Evolutionary conservation across 2,329 filamentous ascomycete genomes (phyloP).

Genomic region (Epichloe bromicola): DNA sequence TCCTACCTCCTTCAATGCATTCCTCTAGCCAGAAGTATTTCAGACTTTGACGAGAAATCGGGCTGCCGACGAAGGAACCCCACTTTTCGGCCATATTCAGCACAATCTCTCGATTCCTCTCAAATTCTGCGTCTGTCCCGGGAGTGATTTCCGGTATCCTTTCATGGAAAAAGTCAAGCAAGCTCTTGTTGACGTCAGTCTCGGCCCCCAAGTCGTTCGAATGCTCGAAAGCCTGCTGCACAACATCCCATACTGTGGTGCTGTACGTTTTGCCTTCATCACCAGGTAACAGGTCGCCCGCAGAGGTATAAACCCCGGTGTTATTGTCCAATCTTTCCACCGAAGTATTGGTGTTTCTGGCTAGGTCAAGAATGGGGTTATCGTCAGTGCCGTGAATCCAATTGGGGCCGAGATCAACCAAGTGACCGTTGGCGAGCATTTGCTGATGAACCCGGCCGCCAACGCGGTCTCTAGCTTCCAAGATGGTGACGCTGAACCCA

Average conservation of each 20-base stretch:
- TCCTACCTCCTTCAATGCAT: constrained; percentile 55
- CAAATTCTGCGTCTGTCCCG: constrained; percentile 26
- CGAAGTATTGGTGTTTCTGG: constrained; percentile 43
- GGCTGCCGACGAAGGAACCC: constrained; percentile 59
- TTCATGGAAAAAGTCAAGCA: constrained; percentile 40
- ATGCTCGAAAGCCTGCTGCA: constrained; percentile 53
- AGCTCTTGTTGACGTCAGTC: constrained; percentile 33
- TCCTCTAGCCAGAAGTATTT: constrained; percentile 72
- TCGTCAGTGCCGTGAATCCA: constrained; percentile 65
- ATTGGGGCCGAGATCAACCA: constrained; percentile 56
- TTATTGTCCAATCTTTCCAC: constrained; percentile 36
- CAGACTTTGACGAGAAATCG: constrained; percentile 51
- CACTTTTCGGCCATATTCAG: constrained; percentile 49
- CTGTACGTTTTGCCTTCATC: constrained; percentile 34
- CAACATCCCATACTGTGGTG: constrained; percentile 51
- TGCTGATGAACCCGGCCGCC: constrained; percentile 51
- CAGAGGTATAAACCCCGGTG: constrained; percentile 42
- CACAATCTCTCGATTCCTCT: constrained; percentile 28
- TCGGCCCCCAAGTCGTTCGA: constrained; percentile 43
- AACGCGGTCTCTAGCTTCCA: constrained; percentile 54
- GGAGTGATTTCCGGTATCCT: constrained; percentile 33
- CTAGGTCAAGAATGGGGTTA: constrained; percentile 58
- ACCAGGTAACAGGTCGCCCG: constrained; percentile 36
- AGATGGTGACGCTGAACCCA: constrained; percentile 53
- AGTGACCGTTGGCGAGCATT: constrained; percentile 31